Evolutionary conservation across 257 asterid genomes (phyloP).

Genomic region (Fraxinus americana): DNA sequence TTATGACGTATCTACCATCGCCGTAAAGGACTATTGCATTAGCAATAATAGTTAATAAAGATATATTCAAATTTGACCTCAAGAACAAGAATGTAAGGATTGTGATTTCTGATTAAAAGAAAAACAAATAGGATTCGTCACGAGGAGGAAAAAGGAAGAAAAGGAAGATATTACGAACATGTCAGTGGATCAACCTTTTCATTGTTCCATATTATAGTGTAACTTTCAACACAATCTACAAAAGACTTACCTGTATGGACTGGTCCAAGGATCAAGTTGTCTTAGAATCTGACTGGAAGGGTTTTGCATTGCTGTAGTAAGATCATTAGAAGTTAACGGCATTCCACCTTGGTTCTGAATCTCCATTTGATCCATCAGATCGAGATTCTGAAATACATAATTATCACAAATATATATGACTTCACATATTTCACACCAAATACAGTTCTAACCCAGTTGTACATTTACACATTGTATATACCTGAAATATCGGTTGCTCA

Average conservation of each 20-base stretch:
- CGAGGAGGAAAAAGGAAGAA: no score
- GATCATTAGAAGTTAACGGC: constrained; percentile 10
- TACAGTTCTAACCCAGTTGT: no score
- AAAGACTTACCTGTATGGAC: constrained; percentile 36
- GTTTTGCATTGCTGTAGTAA: constrained; percentile 14
- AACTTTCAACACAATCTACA: no score
- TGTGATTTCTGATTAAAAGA: no score
- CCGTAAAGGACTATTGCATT: no score
- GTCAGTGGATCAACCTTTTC: no score
- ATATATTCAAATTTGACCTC: no score
- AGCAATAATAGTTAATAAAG: neutral
- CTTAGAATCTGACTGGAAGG: constrained; percentile 26
- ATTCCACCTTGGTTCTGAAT: constrained; percentile 24
- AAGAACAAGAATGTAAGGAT: neutral
- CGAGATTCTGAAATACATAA: neutral
- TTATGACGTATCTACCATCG: no score
- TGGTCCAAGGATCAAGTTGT: constrained; percentile 51
- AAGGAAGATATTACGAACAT: no score
- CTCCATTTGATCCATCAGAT: constrained; percentile 24
- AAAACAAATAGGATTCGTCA: neutral
- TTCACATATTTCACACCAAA: no score
- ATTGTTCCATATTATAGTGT: no score
- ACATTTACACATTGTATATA: constrained; percentile 8
- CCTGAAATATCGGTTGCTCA: constrained; percentile 30
- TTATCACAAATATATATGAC: no score